Conservation (phyloP, 345 rosid genomes). For the Lepidium didymum region DNA sequence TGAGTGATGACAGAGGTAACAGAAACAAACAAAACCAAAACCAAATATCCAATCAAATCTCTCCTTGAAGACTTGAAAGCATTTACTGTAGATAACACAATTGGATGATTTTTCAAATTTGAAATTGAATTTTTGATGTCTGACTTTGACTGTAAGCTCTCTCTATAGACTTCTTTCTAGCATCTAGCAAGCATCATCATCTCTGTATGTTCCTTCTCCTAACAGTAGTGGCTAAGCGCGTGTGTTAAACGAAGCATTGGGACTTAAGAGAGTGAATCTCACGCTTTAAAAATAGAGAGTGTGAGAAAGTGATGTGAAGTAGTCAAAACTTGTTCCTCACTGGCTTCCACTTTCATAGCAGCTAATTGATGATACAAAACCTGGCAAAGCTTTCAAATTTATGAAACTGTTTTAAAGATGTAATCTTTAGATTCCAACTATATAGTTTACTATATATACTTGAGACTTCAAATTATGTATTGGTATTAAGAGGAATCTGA, state of each 20-base stretch:
- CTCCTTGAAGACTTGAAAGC: slow-evolving; percentile 14
- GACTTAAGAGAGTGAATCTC: slow-evolving; percentile 5
- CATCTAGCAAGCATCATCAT: slow-evolving; percentile 16
- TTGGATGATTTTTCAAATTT: slow-evolving; percentile 14
- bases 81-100: slow-evolving; percentile 27
- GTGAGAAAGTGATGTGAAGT: neutral
- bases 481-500: neutral
- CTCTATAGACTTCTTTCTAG: slow-evolving; percentile 12
- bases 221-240: slow-evolving; percentile 3
- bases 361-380: slow-evolving; percentile 8
- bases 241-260: slow-evolving; percentile 7
- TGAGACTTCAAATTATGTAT: neutral
- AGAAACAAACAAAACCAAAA: slow-evolving; percentile 27
- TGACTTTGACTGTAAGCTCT: slow-evolving; percentile 21
- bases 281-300: neutral
- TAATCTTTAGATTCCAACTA: neutral
- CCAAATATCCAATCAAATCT: slow-evolving; percentile 23
- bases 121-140: slow-evolving; percentile 2
- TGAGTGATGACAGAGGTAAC: slow-evolving; percentile 13
- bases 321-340: slow-evolving; percentile 17
- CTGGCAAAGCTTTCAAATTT: slow-evolving; percentile 9
- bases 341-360: slow-evolving; percentile 20
- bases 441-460: neutral
- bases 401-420: neutral
- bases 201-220: neutral